These are phyloP conservation scores for Phlyctochytrium arcticum DNA, from an alignment of 192 early-diverging fungal genomes.

Conservation along the genomic window DNA sequence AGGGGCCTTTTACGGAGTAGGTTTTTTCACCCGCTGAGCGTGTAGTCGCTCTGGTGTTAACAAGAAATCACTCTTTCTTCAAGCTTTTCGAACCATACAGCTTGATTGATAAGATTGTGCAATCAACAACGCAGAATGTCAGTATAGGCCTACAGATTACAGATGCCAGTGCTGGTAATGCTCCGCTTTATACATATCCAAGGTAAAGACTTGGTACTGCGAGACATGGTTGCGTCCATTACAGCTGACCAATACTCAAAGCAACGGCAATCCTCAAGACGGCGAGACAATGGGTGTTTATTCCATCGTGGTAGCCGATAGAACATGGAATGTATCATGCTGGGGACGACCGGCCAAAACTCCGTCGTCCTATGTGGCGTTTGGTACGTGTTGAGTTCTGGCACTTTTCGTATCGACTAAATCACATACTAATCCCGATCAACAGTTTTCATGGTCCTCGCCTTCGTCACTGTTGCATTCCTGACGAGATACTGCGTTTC, in stretches of 20 bases:
- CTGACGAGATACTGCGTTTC: constrained; percentile 10
- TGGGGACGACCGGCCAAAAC: background rate
- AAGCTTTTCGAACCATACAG: constrained; percentile 3
- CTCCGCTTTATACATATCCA: background rate
- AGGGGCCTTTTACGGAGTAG: constrained; percentile 14
- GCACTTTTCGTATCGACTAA: background rate
- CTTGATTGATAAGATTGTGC: constrained; percentile 1
- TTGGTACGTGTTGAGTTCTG: background rate
- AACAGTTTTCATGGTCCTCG: constrained; percentile 7
- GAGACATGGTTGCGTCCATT: too few relatives aligned
- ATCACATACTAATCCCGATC: background rate
- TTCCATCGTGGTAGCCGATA: background rate
- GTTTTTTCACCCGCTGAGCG: background rate
- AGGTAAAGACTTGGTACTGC: too few relatives aligned
- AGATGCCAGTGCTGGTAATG: constrained; percentile 8
- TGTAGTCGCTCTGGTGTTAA: background rate
- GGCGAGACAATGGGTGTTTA: constrained; percentile 4
- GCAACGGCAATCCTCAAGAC: background rate
- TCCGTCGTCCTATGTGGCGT: constrained; percentile 3
- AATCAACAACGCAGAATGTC: constrained; percentile 5
- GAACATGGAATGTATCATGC: constrained; percentile 9
- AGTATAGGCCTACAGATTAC: constrained; percentile 11
- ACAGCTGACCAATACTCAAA: background rate
- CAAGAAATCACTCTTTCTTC: background rate
- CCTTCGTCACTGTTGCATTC: background rate